phyloP scores from a whole-genome alignment of 2,329 filamentous ascomycete species.

The Phialemonium atrogriseum region DNA sequence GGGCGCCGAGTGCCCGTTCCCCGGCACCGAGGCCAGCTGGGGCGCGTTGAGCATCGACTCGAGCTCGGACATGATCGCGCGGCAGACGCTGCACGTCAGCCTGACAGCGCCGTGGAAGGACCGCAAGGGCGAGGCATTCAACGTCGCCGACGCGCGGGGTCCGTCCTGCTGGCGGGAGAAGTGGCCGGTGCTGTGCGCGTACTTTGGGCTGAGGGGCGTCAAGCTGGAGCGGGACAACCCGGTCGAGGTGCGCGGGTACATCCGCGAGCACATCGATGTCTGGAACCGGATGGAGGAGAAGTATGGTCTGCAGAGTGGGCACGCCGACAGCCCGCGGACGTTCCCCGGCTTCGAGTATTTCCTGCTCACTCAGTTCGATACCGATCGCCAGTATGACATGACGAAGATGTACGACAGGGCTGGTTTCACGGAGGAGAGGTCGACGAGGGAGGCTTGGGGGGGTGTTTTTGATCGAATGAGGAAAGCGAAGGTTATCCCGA shows the following conservation, averaged over 20 bases:
- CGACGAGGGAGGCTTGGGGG: constrained; percentile 27
- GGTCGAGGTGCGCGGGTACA: constrained; percentile 23
- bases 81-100: constrained; percentile 14
- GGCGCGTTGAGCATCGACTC: constrained; percentile 27
- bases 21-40: constrained; percentile 27
- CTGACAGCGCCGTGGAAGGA: constrained; percentile 7
- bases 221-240: constrained; percentile 16
- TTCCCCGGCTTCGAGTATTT: constrained; percentile 31
- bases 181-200: constrained; percentile 15
- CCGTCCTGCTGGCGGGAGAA: constrained; percentile 14
- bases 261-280: constrained; percentile 19
- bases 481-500: constrained; percentile 29
- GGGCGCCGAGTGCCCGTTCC: constrained; percentile 27
- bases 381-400: constrained; percentile 36
- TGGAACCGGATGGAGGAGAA: constrained; percentile 24
- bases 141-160: constrained; percentile 13
- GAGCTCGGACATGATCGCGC: constrained; percentile 27
- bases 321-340: constrained; percentile 25
- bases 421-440: constrained; percentile 31
- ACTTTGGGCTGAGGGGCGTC: constrained; percentile 16
- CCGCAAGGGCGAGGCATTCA: constrained; percentile 15
- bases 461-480: constrained; percentile 34
- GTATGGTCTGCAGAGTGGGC: constrained; percentile 26
- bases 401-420: constrained; percentile 27
- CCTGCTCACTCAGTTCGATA: constrained; percentile 32